These are phyloP conservation scores for Metrosideros polymorpha DNA, from an alignment of 441 rosid genomes.

Conservation along the genomic window DNA sequence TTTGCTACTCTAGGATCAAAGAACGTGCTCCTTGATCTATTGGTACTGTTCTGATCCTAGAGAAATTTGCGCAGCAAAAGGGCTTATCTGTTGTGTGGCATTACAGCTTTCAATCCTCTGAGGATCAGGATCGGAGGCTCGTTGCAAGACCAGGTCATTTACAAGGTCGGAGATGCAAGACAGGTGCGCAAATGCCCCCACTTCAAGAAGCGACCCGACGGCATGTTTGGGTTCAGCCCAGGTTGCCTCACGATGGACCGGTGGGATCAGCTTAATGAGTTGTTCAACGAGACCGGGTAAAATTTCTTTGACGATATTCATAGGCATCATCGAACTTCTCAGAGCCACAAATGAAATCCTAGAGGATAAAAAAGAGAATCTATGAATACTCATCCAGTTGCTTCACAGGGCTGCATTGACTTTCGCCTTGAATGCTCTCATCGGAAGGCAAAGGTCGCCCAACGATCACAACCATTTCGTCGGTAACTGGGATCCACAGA, in stretches of 20 bases:
- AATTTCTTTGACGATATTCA: background rate
- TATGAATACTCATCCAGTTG: background rate
- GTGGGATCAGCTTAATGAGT: conserved; percentile 48
- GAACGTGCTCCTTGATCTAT: background rate
- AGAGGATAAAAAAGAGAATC: background rate
- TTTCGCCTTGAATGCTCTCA: conserved; percentile 44
- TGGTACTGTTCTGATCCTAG: background rate
- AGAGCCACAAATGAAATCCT: background rate
- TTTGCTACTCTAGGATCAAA: background rate
- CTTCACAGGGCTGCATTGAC: conserved; percentile 29
- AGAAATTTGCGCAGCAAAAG: background rate
- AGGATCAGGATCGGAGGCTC: conserved; percentile 67
- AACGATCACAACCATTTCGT: conserved; percentile 9
- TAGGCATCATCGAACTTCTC: background rate
- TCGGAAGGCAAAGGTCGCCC: conserved; percentile 19
- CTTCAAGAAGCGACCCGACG: conserved; percentile 10
- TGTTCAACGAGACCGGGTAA: conserved; percentile 44
- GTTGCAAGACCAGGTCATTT: conserved; percentile 41
- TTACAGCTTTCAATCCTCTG: conserved; percentile 38
- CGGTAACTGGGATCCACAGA: conserved; percentile 39
- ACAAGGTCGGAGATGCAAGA: conserved; percentile 19
- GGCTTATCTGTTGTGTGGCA: background rate
- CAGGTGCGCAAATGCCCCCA: conserved; percentile 17
- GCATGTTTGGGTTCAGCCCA: conserved; percentile 40
- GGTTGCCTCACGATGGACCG: conserved; percentile 42